These are phyloP conservation scores for Dovyalis caffra DNA, from an alignment of 345 rosid genomes.

Conservation along the genomic window DNA sequence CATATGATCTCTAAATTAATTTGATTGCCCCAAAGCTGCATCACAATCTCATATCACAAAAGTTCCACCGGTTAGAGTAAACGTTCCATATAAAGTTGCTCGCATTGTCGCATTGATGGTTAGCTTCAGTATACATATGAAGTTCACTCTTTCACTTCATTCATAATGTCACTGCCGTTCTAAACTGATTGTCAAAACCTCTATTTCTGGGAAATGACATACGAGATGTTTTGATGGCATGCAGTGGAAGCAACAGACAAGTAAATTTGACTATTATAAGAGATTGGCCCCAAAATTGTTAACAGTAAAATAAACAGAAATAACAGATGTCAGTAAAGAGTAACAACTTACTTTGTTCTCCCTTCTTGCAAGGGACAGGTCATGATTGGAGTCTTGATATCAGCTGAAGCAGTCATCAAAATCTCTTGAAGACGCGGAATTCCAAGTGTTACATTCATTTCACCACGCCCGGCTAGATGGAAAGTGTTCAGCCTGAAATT, in stretches of 20 bases:
- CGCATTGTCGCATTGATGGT: too few relatives aligned
- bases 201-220: too few relatives aligned
- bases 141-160: too few relatives aligned
- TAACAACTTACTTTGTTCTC: slow-evolving; percentile 56
- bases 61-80: not conserved
- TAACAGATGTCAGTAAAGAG: not conserved
- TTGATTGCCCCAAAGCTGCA: not conserved
- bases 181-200: too few relatives aligned
- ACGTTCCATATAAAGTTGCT: not conserved
- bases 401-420: slow-evolving; percentile 78
- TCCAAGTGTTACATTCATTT: slow-evolving; percentile 97
- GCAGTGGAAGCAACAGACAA: not conserved
- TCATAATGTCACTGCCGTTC: too few relatives aligned
- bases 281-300: not conserved
- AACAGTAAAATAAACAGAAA: not conserved
- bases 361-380: slow-evolving; percentile 78
- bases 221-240: not conserved
- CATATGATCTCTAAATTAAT: not conserved
- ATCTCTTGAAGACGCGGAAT: slow-evolving; percentile 97
- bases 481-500: slow-evolving; percentile 82
- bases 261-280: not conserved
- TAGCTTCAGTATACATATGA: too few relatives aligned
- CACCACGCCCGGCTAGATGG: slow-evolving; percentile 99
- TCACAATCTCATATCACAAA: not conserved
- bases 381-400: slow-evolving; percentile 90